Evolutionary conservation across 2,329 filamentous ascomycete species (phyloP).

Genomic region (Stemphylium beticola): DNA sequence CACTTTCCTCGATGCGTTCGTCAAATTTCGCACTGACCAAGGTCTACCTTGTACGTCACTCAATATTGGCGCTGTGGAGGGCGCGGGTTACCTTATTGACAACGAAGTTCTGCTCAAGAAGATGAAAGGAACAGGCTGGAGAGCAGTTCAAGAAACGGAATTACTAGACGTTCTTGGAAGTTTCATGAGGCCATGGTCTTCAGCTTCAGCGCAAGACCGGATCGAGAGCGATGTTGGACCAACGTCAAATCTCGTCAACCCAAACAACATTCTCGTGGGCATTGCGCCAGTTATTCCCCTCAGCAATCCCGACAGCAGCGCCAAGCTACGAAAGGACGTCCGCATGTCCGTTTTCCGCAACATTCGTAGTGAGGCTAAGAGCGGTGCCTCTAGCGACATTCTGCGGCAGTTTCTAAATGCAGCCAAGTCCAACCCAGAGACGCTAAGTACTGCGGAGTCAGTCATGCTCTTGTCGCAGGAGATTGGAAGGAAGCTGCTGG

Average conservation of each 20-base stretch:
- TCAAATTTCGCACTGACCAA: constrained; percentile 15
- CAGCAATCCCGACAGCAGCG: constrained; percentile 21
- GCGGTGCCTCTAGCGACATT: not conserved
- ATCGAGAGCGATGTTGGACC: not conserved
- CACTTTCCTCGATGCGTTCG: constrained; percentile 35
- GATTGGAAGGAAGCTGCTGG: constrained; percentile 28
- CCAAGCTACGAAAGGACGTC: constrained; percentile 24
- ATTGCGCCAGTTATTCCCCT: constrained; percentile 26
- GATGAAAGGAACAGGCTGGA: not conserved
- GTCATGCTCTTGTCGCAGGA: constrained; percentile 20
- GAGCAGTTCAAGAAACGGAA: not conserved
- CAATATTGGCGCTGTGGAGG: constrained; percentile 60
- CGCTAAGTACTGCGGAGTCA: constrained; percentile 15
- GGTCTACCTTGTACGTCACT: constrained; percentile 50
- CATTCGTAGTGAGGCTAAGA: not conserved
- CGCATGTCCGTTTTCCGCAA: constrained; percentile 36
- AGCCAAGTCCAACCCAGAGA: constrained; percentile 11
- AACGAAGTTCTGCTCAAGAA: not conserved
- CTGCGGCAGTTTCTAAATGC: constrained; percentile 17
- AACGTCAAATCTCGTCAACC: not conserved
- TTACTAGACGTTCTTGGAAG: not conserved
- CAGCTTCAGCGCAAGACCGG: not conserved
- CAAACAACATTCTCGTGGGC: constrained; percentile 15
- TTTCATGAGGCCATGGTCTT: too few relatives aligned
- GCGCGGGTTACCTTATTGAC: constrained; percentile 41